Percentiles rank a stretch among this genome's conserved stretches.
These are phyloP conservation scores for Coriaria nepalensis DNA, from an alignment of 306 rosid genomes.

Conservation along the genomic window DNA sequence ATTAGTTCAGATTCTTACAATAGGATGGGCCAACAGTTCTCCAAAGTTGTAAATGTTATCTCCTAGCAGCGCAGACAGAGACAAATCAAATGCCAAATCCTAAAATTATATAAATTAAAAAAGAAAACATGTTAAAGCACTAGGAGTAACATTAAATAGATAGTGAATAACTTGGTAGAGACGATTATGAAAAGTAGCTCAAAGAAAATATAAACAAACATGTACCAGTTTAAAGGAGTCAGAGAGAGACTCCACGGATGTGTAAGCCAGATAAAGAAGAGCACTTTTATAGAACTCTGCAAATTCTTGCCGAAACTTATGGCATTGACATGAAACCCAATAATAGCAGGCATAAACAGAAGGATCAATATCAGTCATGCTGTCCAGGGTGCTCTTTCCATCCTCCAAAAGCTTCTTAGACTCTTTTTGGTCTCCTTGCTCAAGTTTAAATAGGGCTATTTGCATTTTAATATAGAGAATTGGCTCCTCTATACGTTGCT, in stretches of 20 bases:
- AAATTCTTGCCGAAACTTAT: constrained; percentile 78
- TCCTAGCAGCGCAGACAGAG: constrained; percentile 93
- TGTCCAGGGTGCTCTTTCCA: constrained; percentile 86
- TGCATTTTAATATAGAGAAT: constrained; percentile 88
- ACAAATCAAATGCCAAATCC: constrained; percentile 97
- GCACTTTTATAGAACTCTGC: constrained; percentile 98
- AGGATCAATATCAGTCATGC: constrained; percentile 99
- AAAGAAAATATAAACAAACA: not conserved
- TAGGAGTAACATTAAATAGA: not conserved
- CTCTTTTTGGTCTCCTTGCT: constrained; percentile 75
- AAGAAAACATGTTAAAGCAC: not conserved
- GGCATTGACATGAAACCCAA: constrained; percentile 93
- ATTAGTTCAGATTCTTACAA: constrained; percentile 40
- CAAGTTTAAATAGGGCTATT: constrained; percentile 72
- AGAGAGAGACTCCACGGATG: constrained; percentile 93
- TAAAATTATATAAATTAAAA: constrained; percentile 16
- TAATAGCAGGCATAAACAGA: constrained; percentile 83
- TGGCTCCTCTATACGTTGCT: constrained; percentile 91
- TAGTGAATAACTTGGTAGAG: too few relatives aligned
- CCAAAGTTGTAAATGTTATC: constrained; percentile 98
- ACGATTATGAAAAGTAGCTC: not conserved
- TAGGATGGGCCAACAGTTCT: constrained; percentile 95
- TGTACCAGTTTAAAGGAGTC: constrained; percentile 93
- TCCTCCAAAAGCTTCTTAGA: constrained; percentile 87
- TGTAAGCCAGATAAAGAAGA: constrained; percentile 95